A percentile compares a stretch with the other conserved stretches of the same genome.
phyloP scores from a whole-genome alignment of 345 rosid species.

The Salix dunnii region DNA sequence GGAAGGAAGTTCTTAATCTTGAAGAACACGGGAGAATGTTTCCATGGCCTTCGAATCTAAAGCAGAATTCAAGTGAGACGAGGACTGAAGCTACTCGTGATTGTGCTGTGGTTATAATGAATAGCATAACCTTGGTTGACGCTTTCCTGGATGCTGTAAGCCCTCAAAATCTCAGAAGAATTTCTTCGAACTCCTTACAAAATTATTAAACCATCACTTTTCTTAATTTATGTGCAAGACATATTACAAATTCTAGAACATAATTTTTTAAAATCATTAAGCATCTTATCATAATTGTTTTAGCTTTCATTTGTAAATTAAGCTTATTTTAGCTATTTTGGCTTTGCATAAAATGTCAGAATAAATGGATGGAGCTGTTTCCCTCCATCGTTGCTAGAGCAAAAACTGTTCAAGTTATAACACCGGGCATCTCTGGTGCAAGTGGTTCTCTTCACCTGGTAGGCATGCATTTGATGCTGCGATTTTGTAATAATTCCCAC shows the following conservation, averaged over 20 bases:
- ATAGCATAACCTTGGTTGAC: constrained; percentile 72
- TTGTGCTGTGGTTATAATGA: constrained; percentile 78
- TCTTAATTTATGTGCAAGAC: not conserved
- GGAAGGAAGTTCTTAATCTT: constrained; percentile 46
- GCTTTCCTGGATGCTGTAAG: constrained; percentile 82
- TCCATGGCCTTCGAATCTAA: constrained; percentile 54
- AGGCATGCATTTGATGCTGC: constrained; percentile 3
- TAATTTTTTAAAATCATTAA: not conserved
- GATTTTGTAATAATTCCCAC: not conserved
- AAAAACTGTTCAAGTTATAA: constrained; percentile 63
- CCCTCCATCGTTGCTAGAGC: constrained; percentile 89
- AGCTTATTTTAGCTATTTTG: not conserved
- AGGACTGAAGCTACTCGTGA: constrained; percentile 73
- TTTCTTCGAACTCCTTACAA: not conserved
- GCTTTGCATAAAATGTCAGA: constrained; percentile 30
- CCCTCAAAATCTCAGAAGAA: not conserved
- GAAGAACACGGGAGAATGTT: constrained; percentile 66
- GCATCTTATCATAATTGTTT: not conserved
- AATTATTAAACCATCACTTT: not conserved
- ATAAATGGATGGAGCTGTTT: constrained; percentile 86
- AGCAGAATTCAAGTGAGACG: constrained; percentile 38
- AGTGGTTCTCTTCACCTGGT: constrained; percentile 88
- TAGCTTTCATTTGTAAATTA: not conserved
- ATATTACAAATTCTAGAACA: not conserved
- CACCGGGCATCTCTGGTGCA: constrained; percentile 58